Conservation (phyloP, 2,329 filamentous ascomycete species). For the Aspergillus sp. region DNA sequence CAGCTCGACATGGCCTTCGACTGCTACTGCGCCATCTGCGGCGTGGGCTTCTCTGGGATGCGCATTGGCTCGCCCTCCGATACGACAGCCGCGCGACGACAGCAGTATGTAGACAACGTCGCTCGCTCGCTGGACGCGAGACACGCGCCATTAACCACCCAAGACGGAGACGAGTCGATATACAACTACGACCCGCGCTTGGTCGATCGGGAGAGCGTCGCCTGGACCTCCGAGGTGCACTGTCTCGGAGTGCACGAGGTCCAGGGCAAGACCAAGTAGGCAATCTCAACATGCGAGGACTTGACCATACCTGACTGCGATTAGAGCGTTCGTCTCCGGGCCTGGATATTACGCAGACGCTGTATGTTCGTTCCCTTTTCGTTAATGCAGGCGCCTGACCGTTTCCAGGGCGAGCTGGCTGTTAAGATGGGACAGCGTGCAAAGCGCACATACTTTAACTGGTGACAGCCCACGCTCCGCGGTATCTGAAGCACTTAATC, state of each 20-base stretch:
- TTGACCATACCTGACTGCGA: neutral
- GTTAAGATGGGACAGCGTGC: conserved; percentile 14
- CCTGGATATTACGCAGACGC: conserved; percentile 23
- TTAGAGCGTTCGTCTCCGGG: conserved; percentile 20
- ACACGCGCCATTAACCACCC: conserved; percentile 2
- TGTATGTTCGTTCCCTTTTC: conserved; percentile 1
- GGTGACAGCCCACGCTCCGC: conserved; percentile 2
- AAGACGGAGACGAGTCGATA: conserved; percentile 17
- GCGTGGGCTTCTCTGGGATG: conserved; percentile 22
- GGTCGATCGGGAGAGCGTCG: conserved; percentile 16
- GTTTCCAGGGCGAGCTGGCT: conserved; percentile 18
- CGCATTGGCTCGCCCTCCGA: conserved; percentile 21
- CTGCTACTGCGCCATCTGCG: conserved; percentile 25
- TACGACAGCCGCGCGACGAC: conserved; percentile 16
- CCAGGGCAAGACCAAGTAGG: conserved; percentile 17
- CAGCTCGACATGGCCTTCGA: conserved; percentile 20
- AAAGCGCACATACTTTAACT: conserved; percentile 14
- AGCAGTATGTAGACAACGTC: conserved; percentile 20
- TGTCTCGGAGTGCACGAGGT: conserved; percentile 15
- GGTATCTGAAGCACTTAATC: neutral
- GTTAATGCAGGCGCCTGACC: neutral
- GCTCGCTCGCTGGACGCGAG: conserved; percentile 14
- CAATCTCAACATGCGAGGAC: neutral
- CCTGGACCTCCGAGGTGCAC: conserved; percentile 22
- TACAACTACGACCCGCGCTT: conserved; percentile 23